phyloP scores from a whole-genome alignment of 306 rosid species.

The Glycyrrhiza uralensis region DNA sequence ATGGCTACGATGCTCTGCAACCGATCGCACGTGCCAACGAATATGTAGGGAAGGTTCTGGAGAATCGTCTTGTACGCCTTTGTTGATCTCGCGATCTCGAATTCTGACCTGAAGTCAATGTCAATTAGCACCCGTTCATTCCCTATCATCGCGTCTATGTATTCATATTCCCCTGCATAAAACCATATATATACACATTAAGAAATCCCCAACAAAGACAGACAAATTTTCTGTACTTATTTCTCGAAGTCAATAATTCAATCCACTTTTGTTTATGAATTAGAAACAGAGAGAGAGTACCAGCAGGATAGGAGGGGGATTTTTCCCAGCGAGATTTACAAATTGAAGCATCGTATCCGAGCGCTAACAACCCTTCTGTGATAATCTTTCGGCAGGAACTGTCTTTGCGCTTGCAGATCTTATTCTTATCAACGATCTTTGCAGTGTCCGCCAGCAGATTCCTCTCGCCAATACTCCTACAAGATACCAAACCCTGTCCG shows the following conservation, averaged over 20 bases:
- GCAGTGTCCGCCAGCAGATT: conserved; percentile 72
- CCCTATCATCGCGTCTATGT: conserved; percentile 52
- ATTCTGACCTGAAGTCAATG: conserved; percentile 78
- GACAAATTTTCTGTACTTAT: no score
- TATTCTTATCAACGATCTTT: conserved; percentile 77
- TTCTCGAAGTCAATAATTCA: neutral
- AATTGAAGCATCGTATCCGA: conserved; percentile 81
- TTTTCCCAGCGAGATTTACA: conserved; percentile 95
- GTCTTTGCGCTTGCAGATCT: conserved; percentile 65
- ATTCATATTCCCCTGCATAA: conserved; percentile 66
- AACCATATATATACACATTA: neutral
- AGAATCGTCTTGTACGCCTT: conserved; percentile 55
- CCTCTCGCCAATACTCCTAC: conserved; percentile 54
- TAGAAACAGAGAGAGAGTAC: conserved; percentile 26
- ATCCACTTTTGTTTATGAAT: neutral
- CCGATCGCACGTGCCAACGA: conserved; percentile 64
- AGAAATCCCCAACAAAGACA: no score
- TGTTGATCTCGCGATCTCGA: conserved; percentile 74
- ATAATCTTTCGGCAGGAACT: conserved; percentile 45
- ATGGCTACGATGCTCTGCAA: conserved; percentile 50
- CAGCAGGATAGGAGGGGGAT: conserved; percentile 56
- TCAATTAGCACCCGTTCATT: conserved; percentile 58
- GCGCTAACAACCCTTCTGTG: conserved; percentile 42
- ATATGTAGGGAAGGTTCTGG: conserved; percentile 62
- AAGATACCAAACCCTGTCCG: conserved; percentile 58